Percentiles rank a stretch among this genome's conserved stretches.
These are phyloP conservation scores for Panicum hallii DNA, from an alignment of 202 grass and related monocot genomes.

Conservation along the genomic window DNA sequence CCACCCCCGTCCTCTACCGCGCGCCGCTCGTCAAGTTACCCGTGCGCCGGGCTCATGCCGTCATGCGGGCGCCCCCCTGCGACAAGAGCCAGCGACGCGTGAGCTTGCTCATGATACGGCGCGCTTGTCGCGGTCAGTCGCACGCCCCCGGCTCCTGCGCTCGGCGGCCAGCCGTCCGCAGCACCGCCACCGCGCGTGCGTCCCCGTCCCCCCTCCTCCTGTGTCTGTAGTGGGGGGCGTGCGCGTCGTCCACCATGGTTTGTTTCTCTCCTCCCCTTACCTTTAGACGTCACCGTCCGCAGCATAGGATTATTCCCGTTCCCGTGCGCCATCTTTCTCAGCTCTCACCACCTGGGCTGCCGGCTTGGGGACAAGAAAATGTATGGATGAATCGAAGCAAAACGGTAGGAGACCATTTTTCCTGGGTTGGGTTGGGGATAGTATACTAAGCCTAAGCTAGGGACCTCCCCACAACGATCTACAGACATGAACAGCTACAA, in stretches of 20 bases:
- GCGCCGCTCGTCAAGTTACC: too few species aligned
- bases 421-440: background rate
- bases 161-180: background rate
- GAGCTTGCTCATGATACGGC: background rate
- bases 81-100: background rate
- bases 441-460: background rate
- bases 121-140: background rate
- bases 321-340: background rate
- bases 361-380: too few species aligned
- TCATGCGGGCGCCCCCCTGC: too few species aligned
- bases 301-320: background rate
- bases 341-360: too few species aligned
- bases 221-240: background rate
- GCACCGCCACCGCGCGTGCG: background rate
- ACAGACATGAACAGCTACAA: slow-evolving; percentile 1
- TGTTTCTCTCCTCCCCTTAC: background rate
- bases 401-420: slow-evolving; percentile 11
- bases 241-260: background rate
- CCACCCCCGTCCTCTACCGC: too few species aligned
- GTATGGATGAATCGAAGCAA: background rate
- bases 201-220: background rate
- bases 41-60: too few species aligned
- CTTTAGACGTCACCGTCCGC: background rate
- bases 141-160: background rate
- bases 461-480: background rate